phyloP scores from a whole-genome alignment of 83 land plant species.

The Larix sibirica region DNA sequence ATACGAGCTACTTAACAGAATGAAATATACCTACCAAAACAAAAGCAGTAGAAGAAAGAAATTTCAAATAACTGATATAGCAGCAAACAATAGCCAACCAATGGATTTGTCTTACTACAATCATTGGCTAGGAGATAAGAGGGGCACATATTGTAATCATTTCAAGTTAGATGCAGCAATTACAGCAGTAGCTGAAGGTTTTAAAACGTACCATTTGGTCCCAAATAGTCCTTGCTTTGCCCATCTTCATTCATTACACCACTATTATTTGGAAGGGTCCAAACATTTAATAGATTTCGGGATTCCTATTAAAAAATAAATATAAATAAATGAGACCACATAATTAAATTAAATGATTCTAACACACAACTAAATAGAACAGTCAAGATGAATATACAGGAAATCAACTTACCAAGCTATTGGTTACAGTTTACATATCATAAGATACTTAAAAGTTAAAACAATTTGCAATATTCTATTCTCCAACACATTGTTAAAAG shows the following conservation, averaged over 20 bases:
- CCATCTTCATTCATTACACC: conserved; percentile 59
- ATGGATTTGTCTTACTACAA: too few species aligned
- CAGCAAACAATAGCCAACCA: neutral
- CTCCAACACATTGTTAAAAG: neutral
- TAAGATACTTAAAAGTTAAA: neutral
- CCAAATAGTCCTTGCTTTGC: conserved; percentile 40
- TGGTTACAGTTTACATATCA: neutral
- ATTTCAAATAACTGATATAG: neutral
- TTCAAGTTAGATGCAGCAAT: neutral
- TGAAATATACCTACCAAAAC: neutral
- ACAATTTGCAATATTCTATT: neutral
- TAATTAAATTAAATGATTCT: neutral
- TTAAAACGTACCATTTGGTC: conserved; percentile 11
- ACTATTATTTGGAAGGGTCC: conserved; percentile 68
- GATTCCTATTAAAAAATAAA: conserved; percentile 58
- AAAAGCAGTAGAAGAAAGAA: neutral
- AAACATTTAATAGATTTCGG: conserved; percentile 66
- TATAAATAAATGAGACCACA: neutral
- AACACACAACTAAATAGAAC: neutral
- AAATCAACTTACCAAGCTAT: neutral
- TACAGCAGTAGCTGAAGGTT: neutral
- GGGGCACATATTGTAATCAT: neutral
- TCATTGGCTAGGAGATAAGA: neutral
- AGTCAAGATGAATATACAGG: neutral
- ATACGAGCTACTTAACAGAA: neutral